Conservation (phyloP, 345 rosid genomes). For the Populus simonii region DNA sequence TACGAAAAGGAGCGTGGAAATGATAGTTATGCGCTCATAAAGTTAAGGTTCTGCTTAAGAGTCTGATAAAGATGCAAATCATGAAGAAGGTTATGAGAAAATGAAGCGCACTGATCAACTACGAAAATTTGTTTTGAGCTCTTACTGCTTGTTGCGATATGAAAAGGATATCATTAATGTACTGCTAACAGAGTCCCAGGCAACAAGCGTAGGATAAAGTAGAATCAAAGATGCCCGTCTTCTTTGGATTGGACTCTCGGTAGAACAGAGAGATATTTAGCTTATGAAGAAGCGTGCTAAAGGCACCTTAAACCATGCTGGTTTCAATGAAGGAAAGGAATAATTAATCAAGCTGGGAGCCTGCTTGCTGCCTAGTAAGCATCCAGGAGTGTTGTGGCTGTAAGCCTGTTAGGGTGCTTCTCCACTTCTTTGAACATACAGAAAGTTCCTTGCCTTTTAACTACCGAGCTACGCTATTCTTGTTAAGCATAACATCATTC, state of each 20-base stretch:
- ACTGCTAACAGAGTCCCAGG: background rate
- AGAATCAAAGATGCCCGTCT: background rate
- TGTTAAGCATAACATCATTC: too few relatives aligned
- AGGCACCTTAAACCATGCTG: background rate
- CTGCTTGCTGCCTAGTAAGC: background rate
- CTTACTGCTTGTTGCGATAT: background rate
- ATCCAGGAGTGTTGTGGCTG: background rate
- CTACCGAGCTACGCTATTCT: too few relatives aligned
- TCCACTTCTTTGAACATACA: too few relatives aligned
- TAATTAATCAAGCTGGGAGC: background rate
- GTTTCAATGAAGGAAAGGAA: background rate
- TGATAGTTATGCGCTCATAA: background rate
- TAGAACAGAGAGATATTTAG: background rate
- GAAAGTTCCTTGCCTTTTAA: too few relatives aligned
- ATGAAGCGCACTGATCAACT: background rate
- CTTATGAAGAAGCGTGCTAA: background rate
- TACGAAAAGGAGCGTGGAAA: background rate
- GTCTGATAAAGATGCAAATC: background rate
- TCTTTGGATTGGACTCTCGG: background rate
- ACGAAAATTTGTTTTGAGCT: background rate
- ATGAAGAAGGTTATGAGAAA: background rate
- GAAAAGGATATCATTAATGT: background rate
- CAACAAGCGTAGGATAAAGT: background rate
- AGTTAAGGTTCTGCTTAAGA: background rate
- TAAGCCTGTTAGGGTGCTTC: too few relatives aligned